Percentiles rank a stretch among this genome's conserved stretches.
Conservation (phyloP, 441 rosid genomes). For the Biscutella auriculata region DNA sequence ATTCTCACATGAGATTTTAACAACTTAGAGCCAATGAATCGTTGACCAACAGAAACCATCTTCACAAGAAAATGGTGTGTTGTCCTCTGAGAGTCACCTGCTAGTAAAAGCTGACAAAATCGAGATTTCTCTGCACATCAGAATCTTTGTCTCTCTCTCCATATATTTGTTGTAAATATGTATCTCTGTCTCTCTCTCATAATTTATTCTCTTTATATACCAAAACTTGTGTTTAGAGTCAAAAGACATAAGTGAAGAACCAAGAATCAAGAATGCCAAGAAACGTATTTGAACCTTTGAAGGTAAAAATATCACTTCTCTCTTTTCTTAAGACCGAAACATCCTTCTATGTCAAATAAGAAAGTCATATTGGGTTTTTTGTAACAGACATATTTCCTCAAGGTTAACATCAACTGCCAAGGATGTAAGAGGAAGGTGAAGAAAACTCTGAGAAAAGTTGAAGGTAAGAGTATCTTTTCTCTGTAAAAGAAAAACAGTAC, state of each 20-base stretch:
- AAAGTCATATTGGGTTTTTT: neutral
- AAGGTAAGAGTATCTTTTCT: too few species aligned
- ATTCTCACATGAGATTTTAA: conserved; percentile 10
- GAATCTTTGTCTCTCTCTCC: conserved; percentile 28
- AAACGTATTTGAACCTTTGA: conserved; percentile 24
- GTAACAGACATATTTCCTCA: conserved; percentile 49
- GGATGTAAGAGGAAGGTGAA: conserved; percentile 64
- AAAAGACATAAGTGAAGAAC: conserved; percentile 1
- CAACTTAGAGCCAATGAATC: conserved; percentile 12
- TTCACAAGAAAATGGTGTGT: conserved; percentile 20
- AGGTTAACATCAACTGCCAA: conserved; percentile 57
- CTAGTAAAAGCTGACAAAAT: conserved; percentile 22
- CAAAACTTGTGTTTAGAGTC: neutral
- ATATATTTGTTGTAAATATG: neutral
- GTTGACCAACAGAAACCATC: conserved; percentile 20
- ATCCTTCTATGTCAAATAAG: neutral
- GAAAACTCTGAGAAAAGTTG: conserved; percentile 54
- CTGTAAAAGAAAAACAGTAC: neutral
- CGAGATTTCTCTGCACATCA: conserved; percentile 13
- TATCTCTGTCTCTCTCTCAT: neutral
- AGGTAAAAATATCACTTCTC: conserved; percentile 24
- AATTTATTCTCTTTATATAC: conserved; percentile 4
- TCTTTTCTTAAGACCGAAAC: neutral
- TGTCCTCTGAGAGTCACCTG: conserved; percentile 8
- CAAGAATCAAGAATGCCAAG: conserved; percentile 25